Evolutionary conservation across 2,329 filamentous ascomycete genomes (phyloP).

Genomic region (Magnaporthales sp.): DNA sequence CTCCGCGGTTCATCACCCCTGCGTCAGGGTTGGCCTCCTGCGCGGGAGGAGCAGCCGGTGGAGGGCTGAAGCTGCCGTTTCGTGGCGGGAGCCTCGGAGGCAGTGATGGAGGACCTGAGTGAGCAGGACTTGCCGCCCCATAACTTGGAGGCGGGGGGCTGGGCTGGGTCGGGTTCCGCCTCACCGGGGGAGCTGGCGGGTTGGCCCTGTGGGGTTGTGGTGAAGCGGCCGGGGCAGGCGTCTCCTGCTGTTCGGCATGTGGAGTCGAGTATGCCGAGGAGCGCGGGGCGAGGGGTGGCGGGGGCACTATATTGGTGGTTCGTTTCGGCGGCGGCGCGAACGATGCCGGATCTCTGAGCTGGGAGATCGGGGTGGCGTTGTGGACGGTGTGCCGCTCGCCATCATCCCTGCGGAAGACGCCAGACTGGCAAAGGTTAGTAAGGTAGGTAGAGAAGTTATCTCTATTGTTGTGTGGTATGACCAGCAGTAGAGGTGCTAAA

Average conservation of each 20-base stretch:
- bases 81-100: slow-evolving; percentile 68
- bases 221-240: slow-evolving; percentile 56
- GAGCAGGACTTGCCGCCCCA: not conserved
- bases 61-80: slow-evolving; percentile 25
- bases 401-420: slow-evolving; percentile 33
- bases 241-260: slow-evolving; percentile 21
- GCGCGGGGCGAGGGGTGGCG: slow-evolving; percentile 10
- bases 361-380: slow-evolving; percentile 49
- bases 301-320: slow-evolving; percentile 8
- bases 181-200: slow-evolving; percentile 60
- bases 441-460: not conserved
- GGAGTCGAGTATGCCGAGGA: slow-evolving; percentile 7
- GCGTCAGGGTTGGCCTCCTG: not conserved
- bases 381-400: not conserved
- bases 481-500: not conserved
- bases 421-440: slow-evolving; percentile 25
- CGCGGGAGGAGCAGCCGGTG: slow-evolving; percentile 14
- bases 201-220: slow-evolving; percentile 63
- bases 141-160: slow-evolving; percentile 4
- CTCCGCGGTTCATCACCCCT: slow-evolving; percentile 35
- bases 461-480: not conserved
- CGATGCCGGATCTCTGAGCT: slow-evolving; percentile 64
- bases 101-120: slow-evolving; percentile 39
- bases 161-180: slow-evolving; percentile 24
- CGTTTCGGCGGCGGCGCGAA: slow-evolving; percentile 78